Evolutionary conservation across 2,329 filamentous ascomycete genomes (phyloP).

Genomic region (Arachnomyces sp.): DNA sequence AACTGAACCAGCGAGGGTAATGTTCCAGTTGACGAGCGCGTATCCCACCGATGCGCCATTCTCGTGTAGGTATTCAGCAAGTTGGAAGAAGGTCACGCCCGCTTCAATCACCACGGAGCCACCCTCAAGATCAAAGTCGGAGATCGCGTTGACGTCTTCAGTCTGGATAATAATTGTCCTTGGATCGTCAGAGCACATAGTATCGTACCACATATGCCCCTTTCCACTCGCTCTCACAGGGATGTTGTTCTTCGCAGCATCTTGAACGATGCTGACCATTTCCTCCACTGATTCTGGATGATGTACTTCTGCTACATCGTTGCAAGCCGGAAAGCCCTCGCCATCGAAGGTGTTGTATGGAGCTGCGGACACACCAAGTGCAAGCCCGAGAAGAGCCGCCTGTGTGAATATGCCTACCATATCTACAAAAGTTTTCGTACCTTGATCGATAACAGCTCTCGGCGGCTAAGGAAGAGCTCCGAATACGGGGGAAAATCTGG

Average conservation of each 20-base stretch:
- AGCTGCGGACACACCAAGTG: background rate
- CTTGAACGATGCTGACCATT: constrained; percentile 36
- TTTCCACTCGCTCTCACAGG: constrained; percentile 44
- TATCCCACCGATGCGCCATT: constrained; percentile 43
- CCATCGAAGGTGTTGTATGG: constrained; percentile 48
- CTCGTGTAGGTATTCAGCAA: constrained; percentile 42
- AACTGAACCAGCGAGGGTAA: constrained; percentile 44
- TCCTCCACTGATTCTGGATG: constrained; percentile 41
- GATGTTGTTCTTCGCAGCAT: constrained; percentile 31
- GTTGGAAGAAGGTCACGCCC: constrained; percentile 46
- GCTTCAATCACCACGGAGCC: constrained; percentile 45
- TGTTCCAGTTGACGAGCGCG: constrained; percentile 49
- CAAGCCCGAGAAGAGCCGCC: background rate
- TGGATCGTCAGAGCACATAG: constrained; percentile 45
- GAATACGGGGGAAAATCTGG: no score
- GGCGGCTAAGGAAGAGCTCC: no score
- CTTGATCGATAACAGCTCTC: no score
- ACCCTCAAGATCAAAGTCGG: constrained; percentile 36
- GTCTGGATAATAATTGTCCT: constrained; percentile 36
- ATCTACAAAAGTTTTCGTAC: no score
- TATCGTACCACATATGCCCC: constrained; percentile 50
- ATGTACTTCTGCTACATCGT: constrained; percentile 40
- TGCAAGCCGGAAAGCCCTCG: constrained; percentile 41
- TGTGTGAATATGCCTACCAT: no score
- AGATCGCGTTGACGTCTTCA: constrained; percentile 25